phyloP scores from a whole-genome alignment of 306 rosid genomes.

The Potentilla sterilis region DNA sequence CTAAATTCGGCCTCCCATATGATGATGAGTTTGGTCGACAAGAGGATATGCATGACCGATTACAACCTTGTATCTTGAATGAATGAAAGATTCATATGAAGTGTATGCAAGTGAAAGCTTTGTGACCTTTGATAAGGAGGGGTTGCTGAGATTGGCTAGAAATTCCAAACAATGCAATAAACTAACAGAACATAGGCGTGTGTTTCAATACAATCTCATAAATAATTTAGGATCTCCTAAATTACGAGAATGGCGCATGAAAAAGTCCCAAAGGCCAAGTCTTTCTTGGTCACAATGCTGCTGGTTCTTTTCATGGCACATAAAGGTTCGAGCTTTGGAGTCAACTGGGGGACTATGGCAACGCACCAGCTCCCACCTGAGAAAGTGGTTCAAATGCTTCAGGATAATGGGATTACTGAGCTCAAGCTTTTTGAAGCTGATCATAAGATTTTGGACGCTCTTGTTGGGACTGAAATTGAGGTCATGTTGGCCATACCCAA shows the following conservation, averaged over 20 bases:
- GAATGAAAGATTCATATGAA: too few relatives aligned
- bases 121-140: too few relatives aligned
- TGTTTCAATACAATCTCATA: too few relatives aligned
- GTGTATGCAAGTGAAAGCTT: too few relatives aligned
- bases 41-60: too few relatives aligned
- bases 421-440: slow-evolving; percentile 88
- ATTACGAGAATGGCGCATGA: slow-evolving; percentile 48
- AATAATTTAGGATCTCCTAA: too few relatives aligned
- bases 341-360: slow-evolving; percentile 96
- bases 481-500: slow-evolving; percentile 89
- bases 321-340: slow-evolving; percentile 51
- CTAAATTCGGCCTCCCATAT: too few relatives aligned
- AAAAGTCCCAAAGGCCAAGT: slow-evolving; percentile 16
- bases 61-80: too few relatives aligned
- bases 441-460: slow-evolving; percentile 70
- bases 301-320: slow-evolving; percentile 37
- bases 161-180: too few relatives aligned
- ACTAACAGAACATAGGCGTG: too few relatives aligned
- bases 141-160: too few relatives aligned
- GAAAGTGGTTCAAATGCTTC: slow-evolving; percentile 69
- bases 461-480: slow-evolving; percentile 72
- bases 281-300: slow-evolving; percentile 22
- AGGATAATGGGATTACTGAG: slow-evolving; percentile 62
- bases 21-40: too few relatives aligned
- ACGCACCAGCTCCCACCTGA: slow-evolving; percentile 65